phyloP scores from a whole-genome alignment of 2,329 filamentous ascomycete species.

The Colletotrichum kahawae region DNA sequence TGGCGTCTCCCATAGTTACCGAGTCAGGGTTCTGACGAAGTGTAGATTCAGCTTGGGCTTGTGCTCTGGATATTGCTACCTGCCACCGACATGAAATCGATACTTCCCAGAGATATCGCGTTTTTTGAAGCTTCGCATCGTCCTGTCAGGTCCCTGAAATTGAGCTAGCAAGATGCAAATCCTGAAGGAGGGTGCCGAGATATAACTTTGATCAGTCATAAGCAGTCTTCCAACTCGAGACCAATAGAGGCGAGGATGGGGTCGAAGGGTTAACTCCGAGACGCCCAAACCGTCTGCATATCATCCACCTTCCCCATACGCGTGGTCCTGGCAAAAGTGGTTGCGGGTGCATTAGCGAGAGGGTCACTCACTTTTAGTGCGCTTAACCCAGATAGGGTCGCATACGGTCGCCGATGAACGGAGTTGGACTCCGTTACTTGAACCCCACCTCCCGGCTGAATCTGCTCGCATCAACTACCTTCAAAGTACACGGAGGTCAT shows the following conservation, averaged over 20 bases:
- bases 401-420: conserved; percentile 11
- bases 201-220: too few relatives aligned
- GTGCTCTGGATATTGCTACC: too few relatives aligned
- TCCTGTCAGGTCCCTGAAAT: too few relatives aligned
- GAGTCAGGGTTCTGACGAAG: too few relatives aligned
- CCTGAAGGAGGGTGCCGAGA: too few relatives aligned
- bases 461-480: background rate
- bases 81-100: too few relatives aligned
- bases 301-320: background rate
- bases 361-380: background rate
- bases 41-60: too few relatives aligned
- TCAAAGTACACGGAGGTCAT: background rate
- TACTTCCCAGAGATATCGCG: too few relatives aligned
- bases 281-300: background rate
- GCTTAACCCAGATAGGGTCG: background rate
- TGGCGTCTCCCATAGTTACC: too few relatives aligned
- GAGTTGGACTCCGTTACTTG: background rate
- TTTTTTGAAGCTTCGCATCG: too few relatives aligned
- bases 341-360: conserved; percentile 3
- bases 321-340: background rate
- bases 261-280: background rate
- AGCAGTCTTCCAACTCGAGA: too few relatives aligned
- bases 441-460: background rate
- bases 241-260: background rate
- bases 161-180: too few relatives aligned